These are phyloP conservation scores for Limtongozyma cylindracea DNA, from an alignment of 805 yeast species.

Conservation along the genomic window DNA sequence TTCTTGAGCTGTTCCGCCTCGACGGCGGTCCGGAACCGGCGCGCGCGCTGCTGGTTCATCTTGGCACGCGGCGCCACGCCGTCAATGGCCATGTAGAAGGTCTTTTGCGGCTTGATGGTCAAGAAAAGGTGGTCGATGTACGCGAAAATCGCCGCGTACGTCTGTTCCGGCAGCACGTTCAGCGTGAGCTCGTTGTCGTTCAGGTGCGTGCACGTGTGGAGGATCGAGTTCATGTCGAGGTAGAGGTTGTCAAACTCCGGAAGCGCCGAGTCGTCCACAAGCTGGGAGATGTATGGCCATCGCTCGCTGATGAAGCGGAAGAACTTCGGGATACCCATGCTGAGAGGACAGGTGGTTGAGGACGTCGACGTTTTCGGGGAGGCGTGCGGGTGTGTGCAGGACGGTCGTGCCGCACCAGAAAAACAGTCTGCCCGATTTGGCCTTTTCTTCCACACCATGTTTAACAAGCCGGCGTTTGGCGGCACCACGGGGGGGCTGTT, in stretches of 20 bases:
- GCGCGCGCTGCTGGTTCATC: conserved; percentile 92
- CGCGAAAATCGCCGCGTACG: conserved; percentile 76
- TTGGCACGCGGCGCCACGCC: conserved; percentile 98
- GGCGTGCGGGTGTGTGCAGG: background rate
- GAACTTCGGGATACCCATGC: conserved; percentile 78
- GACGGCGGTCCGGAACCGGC: conserved; percentile 83
- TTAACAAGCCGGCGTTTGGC: no score
- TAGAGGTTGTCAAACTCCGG: conserved; percentile 91
- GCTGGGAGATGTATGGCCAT: conserved; percentile 90
- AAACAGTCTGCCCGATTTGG: no score
- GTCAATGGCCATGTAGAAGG: conserved; percentile 90
- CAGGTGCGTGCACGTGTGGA: conserved; percentile 82
- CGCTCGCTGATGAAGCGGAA: conserved; percentile 93
- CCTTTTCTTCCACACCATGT: no score
- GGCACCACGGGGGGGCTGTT: no score
- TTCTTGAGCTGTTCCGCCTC: conserved; percentile 67
- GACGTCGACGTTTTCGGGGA: no score
- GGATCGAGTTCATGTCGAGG: conserved; percentile 91
- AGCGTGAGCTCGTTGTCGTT: conserved; percentile 29
- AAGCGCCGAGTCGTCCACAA: conserved; percentile 55
- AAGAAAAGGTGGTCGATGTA: conserved; percentile 86
- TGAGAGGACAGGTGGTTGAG: background rate
- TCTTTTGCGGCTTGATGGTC: conserved; percentile 64
- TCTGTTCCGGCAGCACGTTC: conserved; percentile 72
- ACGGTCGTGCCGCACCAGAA: background rate